phyloP scores from a whole-genome alignment of 2,329 filamentous ascomycete genomes.

The Arthrobotrys sphaeroides region DNA sequence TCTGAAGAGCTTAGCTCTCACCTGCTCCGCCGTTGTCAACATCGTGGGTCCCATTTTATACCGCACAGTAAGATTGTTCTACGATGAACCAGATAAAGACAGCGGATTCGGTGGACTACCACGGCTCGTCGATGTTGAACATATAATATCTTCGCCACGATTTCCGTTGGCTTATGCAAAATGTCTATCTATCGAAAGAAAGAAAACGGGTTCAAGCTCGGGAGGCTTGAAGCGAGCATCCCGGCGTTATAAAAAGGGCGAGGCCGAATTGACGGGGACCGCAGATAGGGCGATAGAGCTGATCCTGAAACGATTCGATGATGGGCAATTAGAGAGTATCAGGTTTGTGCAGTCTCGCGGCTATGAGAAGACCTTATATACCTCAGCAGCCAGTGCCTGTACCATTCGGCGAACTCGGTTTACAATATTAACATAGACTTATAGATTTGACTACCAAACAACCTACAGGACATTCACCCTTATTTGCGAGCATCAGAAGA shows the following conservation, averaged over 20 bases:
- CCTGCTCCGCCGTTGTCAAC: neutral
- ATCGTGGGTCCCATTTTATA: conserved; percentile 17
- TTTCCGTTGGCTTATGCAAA: neutral
- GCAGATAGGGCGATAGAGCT: neutral
- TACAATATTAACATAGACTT: neutral
- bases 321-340: conserved; percentile 26
- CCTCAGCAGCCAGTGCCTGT: no score
- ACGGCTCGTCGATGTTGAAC: neutral
- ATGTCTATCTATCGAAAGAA: neutral
- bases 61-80: neutral
- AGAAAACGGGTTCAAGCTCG: neutral
- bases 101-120: neutral
- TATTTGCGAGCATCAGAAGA: neutral
- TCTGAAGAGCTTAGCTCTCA: conserved; percentile 26
- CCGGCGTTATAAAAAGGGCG: neutral
- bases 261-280: neutral
- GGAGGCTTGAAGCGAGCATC: neutral
- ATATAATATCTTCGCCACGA: neutral
- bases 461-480: neutral
- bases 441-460: neutral
- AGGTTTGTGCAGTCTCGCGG: neutral
- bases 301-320: neutral
- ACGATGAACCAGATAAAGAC: neutral
- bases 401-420: no score
- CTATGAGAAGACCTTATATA: neutral